These are phyloP conservation scores for Didymella pomorum DNA, from an alignment of 2,329 filamentous ascomycete species.

Conservation along the genomic window DNA sequence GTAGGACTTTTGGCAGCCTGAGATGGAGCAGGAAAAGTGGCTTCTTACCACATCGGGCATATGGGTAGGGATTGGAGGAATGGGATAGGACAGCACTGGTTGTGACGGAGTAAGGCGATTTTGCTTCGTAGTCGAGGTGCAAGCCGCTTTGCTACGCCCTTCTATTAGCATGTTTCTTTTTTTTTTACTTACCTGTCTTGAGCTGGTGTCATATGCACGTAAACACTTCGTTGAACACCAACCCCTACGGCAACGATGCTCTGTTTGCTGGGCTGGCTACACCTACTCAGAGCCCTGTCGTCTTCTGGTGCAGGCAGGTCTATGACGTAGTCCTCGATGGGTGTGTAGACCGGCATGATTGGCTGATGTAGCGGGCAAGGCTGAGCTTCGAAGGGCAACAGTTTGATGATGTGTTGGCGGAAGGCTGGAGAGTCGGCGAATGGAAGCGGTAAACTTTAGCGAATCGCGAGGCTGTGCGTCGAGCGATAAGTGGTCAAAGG, in stretches of 20 bases:
- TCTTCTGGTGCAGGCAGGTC: no score
- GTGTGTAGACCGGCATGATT: slow-evolving; percentile 27
- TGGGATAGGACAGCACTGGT: no score
- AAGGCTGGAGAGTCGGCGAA: slow-evolving; percentile 10
- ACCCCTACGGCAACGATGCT: slow-evolving; percentile 87
- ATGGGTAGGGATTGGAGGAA: no score
- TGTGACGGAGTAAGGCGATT: no score
- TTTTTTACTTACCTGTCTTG: slow-evolving; percentile 21
- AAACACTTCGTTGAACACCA: slow-evolving; percentile 68
- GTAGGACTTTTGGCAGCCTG: neutral
- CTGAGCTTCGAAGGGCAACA: neutral
- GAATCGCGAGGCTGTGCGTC: slow-evolving; percentile 3
- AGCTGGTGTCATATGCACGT: slow-evolving; percentile 27
- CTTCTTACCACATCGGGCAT: neutral
- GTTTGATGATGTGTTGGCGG: slow-evolving; percentile 9
- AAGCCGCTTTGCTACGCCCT: no score
- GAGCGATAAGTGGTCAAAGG: neutral
- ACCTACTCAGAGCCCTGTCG: slow-evolving; percentile 72
- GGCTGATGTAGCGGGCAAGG: no score
- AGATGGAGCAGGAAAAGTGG: neutral
- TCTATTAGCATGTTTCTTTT: slow-evolving; percentile 34
- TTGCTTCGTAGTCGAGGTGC: no score
- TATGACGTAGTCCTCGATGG: no score
- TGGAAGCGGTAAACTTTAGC: slow-evolving; percentile 9
- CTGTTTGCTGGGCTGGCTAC: slow-evolving; percentile 79